Evolutionary conservation across 768 basidiomycete genomes (phyloP), one percentile per base, ranked within the genome.

Genomic region (Rubroboletus satanas): DNA sequence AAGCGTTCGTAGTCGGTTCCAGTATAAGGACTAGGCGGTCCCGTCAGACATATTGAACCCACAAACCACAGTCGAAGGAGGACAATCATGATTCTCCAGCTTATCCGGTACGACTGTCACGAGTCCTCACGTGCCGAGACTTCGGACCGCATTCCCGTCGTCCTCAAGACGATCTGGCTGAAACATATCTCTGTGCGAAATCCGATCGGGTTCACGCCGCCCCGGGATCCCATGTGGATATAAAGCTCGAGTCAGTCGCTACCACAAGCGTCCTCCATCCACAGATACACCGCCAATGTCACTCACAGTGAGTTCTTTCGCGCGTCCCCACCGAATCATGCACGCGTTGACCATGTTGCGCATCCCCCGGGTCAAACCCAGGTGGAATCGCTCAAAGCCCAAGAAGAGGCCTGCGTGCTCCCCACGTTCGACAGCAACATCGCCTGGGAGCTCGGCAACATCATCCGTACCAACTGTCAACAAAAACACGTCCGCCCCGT

Each of bases 381-480:
- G 61, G n/a, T 70, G 43, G 59, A 62, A 31, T 45, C 52, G 4
- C 41, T 71, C 49, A 51, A 50, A 29, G 52, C 64, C 5, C 52
- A 72, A 44, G 72, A 73, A 39, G 45, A 61, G 9, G 54, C 58
- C 10, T 64, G 69, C 38, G 44, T 60, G 1, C 70, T 73, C 55
- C 57, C 55, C 1, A 23, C 61, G 0, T 73, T 73, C 56, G 63
- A 71, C 46, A 63, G 65, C 26, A 58, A 67, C 45, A 70, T 71
- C 42, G 72, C 72, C 1, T 73, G 72, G 68, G 66, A 65, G 29
- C 45, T 73, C 26, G 72, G 72, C 14, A 58, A 51, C 31, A 52
- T 64, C 49, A 62, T 73, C 38, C 69, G 71, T 11, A 18, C 51
- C 2, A 50, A 52, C 9, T 55, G 60, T 23, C 60, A 61, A 51